A percentile compares a stretch with the other conserved stretches of the same genome.
Evolutionary conservation across 306 rosid genomes (phyloP).

Genomic region (Cucumis cinereus): DNA sequence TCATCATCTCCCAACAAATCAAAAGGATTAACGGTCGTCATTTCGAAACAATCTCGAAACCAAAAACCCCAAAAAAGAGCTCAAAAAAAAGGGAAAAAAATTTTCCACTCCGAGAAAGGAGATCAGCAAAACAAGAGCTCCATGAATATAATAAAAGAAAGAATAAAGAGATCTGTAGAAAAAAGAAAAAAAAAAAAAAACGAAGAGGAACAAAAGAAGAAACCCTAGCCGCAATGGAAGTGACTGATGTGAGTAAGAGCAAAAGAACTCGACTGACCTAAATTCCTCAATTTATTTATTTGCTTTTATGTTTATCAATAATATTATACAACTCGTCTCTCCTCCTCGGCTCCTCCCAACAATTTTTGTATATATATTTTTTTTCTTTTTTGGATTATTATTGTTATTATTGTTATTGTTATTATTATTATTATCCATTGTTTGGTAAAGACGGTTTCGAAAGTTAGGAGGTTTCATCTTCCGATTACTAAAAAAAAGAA

Average conservation of each 20-base stretch:
- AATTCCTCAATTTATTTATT: neutral
- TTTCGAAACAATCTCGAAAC: slow-evolving; percentile 10
- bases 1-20: slow-evolving; percentile 83
- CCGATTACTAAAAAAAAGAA: too few species aligned
- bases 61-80: slow-evolving; percentile 3
- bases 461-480: too few species aligned
- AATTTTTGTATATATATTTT: too few species aligned
- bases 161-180: slow-evolving; percentile 11
- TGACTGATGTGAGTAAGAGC: neutral
- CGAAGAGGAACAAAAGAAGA: neutral
- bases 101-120: slow-evolving; percentile 10
- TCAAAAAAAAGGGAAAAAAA: neutral
- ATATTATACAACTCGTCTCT: too few species aligned
- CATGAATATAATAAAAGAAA: slow-evolving; percentile 19
- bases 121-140: slow-evolving; percentile 18
- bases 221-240: slow-evolving; percentile 11
- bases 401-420: too few species aligned
- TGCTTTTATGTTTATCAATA: too few species aligned
- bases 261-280: neutral
- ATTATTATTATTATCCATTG: too few species aligned
- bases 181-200: neutral
- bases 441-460: too few species aligned
- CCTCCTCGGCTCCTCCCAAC: too few species aligned
- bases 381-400: too few species aligned
- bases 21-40: slow-evolving; percentile 82